These are phyloP conservation scores for Ormosia emarginata DNA, from an alignment of 306 rosid genomes.

Conservation along the genomic window DNA sequence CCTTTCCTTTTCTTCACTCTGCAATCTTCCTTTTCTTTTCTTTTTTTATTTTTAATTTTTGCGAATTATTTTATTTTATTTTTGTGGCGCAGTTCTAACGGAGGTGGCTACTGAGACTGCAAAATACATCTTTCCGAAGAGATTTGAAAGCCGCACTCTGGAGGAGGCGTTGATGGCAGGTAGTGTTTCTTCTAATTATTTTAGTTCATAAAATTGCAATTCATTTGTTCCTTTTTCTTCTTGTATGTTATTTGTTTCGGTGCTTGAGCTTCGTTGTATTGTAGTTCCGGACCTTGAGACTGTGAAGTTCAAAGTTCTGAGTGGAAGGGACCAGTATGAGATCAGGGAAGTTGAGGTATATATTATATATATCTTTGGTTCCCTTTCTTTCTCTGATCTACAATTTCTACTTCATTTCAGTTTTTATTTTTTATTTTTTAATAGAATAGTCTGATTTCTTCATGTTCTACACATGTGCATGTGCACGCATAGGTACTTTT, in stretches of 20 bases:
- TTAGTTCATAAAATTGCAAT: neutral
- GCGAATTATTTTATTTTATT: neutral
- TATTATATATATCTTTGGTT: neutral
- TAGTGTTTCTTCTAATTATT: neutral
- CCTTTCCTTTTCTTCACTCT: neutral
- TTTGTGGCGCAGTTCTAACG: slow-evolving; percentile 46
- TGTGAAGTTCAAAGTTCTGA: slow-evolving; percentile 63
- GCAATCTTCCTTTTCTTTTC: neutral
- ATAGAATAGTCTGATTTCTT: neutral
- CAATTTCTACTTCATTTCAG: neutral
- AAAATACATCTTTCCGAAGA: slow-evolving; percentile 71
- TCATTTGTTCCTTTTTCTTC: neutral
- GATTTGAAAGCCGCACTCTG: slow-evolving; percentile 72
- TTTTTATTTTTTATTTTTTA: neutral
- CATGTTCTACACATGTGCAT: neutral
- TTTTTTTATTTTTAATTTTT: neutral
- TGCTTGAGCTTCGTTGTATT: slow-evolving; percentile 29
- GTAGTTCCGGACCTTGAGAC: slow-evolving; percentile 92
- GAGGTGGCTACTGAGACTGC: slow-evolving; percentile 66
- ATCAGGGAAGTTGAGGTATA: slow-evolving; percentile 85
- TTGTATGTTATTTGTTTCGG: neutral
- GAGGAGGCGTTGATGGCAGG: slow-evolving; percentile 92
- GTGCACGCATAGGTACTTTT: neutral
- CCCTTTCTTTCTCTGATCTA: neutral
- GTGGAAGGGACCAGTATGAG: slow-evolving; percentile 63